These are phyloP conservation scores for Geotrichum klebahnii DNA, from an alignment of 1,139 yeast species.

Conservation along the genomic window DNA sequence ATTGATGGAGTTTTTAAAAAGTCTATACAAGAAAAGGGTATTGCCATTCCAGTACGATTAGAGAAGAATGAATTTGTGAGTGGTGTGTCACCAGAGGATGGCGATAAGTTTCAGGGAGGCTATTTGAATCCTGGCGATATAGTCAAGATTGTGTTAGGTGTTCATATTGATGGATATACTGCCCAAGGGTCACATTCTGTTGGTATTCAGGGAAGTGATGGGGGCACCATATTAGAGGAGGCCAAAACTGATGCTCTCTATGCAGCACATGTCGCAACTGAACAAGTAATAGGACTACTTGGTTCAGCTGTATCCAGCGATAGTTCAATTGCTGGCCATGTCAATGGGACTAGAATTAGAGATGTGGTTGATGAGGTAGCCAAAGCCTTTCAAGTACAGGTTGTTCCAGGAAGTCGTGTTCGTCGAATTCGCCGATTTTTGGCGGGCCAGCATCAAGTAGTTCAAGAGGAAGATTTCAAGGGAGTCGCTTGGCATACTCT, in stretches of 20 bases:
- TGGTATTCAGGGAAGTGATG: conserved; percentile 59
- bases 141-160: conserved; percentile 72
- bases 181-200: conserved; percentile 80
- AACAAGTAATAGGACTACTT: conserved; percentile 69
- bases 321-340: conserved; percentile 47
- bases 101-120: conserved; percentile 50
- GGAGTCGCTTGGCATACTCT: conserved; percentile 90
- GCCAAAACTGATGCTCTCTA: conserved; percentile 82
- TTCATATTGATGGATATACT: conserved; percentile 84
- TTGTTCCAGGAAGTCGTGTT: conserved; percentile 88
- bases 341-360: conserved; percentile 69
- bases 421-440: conserved; percentile 88
- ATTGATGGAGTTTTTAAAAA: conserved; percentile 32
- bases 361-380: conserved; percentile 78
- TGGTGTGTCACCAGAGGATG: conserved; percentile 85
- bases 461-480: conserved; percentile 86
- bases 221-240: conserved; percentile 73
- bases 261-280: conserved; percentile 85
- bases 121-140: conserved; percentile 68
- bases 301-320: conserved; percentile 57
- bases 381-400: conserved; percentile 69
- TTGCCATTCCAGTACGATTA: conserved; percentile 84
- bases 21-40: conserved; percentile 56
- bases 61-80: conserved; percentile 74
- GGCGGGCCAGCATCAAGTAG: conserved; percentile 91